phyloP scores from a whole-genome alignment of 1,139 yeast species.

The Geotrichum reessii region DNA sequence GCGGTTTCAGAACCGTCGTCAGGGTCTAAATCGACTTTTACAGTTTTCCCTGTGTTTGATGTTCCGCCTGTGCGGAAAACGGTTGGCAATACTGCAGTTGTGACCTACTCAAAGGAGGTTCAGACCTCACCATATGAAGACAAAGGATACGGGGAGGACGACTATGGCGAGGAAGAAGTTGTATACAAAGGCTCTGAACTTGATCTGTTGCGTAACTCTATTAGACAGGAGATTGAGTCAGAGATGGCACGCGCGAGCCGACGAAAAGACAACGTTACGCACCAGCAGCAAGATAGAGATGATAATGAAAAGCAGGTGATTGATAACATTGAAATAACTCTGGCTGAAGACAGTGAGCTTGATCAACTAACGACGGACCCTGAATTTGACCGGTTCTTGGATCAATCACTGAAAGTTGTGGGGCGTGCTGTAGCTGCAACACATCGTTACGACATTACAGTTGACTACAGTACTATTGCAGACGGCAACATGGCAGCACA shows the following conservation, averaged over 20 bases:
- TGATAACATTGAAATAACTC: conserved; percentile 7
- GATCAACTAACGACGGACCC: conserved; percentile 12
- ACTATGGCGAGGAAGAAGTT: conserved; percentile 5
- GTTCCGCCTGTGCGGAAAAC: conserved; percentile 5
- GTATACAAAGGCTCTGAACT: conserved; percentile 9
- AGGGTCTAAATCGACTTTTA: neutral
- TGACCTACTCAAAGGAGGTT: conserved; percentile 30
- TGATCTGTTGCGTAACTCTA: conserved; percentile 8
- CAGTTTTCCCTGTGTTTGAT: conserved; percentile 14
- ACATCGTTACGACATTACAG: conserved; percentile 35
- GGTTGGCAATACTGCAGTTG: conserved; percentile 4
- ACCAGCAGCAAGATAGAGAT: conserved; percentile 13
- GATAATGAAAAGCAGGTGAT: conserved; percentile 5
- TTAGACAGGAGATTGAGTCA: conserved; percentile 18
- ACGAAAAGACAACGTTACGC: neutral
- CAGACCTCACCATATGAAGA: conserved; percentile 17
- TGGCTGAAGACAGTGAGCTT: conserved; percentile 16
- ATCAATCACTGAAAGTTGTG: conserved; percentile 40
- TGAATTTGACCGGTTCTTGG: conserved; percentile 31
- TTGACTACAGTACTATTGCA: conserved; percentile 30
- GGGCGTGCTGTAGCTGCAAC: conserved; percentile 38
- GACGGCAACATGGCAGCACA: conserved; percentile 10
- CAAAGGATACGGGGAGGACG: neutral
- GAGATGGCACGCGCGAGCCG: conserved; percentile 8
- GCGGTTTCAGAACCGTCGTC: neutral